Percentiles rank a stretch among this genome's conserved stretches.
These are phyloP conservation scores for Lindgomyces ingoldianus DNA, from an alignment of 495 filamentous ascomycete genomes.

Conservation along the genomic window DNA sequence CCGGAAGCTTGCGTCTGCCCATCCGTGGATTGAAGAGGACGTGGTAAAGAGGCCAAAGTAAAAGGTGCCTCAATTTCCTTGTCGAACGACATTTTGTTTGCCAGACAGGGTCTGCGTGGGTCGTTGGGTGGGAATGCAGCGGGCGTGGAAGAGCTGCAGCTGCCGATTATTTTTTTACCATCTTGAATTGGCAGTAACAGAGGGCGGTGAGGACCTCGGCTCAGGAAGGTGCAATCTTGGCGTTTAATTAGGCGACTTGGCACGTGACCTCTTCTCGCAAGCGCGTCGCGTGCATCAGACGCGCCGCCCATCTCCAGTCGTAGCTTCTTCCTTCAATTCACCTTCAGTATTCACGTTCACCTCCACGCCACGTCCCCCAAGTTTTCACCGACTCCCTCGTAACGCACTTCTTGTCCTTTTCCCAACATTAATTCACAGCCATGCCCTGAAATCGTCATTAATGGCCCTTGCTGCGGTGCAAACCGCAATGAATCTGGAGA, in stretches of 20 bases:
- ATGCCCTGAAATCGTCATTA: conserved; percentile 14
- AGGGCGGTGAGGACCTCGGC: conserved; percentile 1
- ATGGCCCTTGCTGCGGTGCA: conserved; percentile 43
- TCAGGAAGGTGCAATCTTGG: conserved; percentile 30
- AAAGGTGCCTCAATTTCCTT: conserved; percentile 41
- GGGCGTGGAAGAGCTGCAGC: not conserved
- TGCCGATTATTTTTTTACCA: conserved; percentile 7
- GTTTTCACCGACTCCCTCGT: not conserved
- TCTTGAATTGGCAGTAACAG: conserved; percentile 9
- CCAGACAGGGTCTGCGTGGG: conserved; percentile 34
- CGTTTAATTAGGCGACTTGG: not conserved
- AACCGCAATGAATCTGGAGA: conserved; percentile 41
- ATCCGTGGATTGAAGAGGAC: conserved; percentile 35
- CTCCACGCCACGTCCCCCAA: not conserved
- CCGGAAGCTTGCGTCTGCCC: conserved; percentile 39
- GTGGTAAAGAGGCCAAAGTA: conserved; percentile 42
- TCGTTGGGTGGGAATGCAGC: conserved; percentile 20
- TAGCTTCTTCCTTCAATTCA: not conserved
- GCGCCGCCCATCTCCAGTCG: not conserved
- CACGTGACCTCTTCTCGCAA: not conserved
- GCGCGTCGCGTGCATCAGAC: not conserved
- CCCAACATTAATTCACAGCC: not conserved
- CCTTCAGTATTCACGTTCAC: conserved; percentile 5
- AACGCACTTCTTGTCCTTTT: not conserved
- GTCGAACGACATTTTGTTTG: conserved; percentile 33